These are phyloP conservation scores for Calonectria hongkongensis DNA, from an alignment of 2,329 filamentous ascomycete species.

Conservation along the genomic window DNA sequence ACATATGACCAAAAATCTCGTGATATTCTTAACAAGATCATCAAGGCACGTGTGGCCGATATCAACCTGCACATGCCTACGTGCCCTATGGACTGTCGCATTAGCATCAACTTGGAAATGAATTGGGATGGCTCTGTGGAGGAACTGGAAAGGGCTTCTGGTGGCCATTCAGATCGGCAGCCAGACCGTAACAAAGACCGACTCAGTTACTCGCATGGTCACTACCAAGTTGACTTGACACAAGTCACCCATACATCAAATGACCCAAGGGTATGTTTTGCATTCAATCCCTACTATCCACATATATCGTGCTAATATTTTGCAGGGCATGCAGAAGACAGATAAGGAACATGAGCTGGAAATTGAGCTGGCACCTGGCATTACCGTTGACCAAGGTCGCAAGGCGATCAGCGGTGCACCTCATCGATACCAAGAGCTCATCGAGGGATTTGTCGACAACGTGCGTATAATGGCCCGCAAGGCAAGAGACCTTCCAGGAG, in stretches of 20 bases:
- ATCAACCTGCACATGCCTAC: constrained; percentile 89
- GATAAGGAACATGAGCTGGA: constrained; percentile 88
- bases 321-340: constrained; percentile 61
- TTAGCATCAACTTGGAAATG: constrained; percentile 97
- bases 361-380: constrained; percentile 80
- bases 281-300: not conserved
- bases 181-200: constrained; percentile 89
- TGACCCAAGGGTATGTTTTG: constrained; percentile 62
- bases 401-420: constrained; percentile 70
- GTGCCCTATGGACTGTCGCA: constrained; percentile 89
- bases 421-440: constrained; percentile 79
- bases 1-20: constrained; percentile 84
- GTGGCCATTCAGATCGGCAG: constrained; percentile 61
- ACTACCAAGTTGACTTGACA: constrained; percentile 93
- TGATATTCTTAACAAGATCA: constrained; percentile 85
- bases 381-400: constrained; percentile 80
- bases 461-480: constrained; percentile 75
- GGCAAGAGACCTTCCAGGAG: constrained; percentile 57
- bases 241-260: constrained; percentile 80
- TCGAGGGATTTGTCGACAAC: constrained; percentile 86
- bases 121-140: constrained; percentile 82
- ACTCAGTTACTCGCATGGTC: constrained; percentile 90
- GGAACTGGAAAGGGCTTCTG: constrained; percentile 68
- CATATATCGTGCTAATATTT: constrained; percentile 31
- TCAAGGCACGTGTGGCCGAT: constrained; percentile 92